Evolutionary conservation across 139 green algal genomes (phyloP), one percentile per base, ranked within the genome.

Genomic region (Picochlorum sp.): DNA sequence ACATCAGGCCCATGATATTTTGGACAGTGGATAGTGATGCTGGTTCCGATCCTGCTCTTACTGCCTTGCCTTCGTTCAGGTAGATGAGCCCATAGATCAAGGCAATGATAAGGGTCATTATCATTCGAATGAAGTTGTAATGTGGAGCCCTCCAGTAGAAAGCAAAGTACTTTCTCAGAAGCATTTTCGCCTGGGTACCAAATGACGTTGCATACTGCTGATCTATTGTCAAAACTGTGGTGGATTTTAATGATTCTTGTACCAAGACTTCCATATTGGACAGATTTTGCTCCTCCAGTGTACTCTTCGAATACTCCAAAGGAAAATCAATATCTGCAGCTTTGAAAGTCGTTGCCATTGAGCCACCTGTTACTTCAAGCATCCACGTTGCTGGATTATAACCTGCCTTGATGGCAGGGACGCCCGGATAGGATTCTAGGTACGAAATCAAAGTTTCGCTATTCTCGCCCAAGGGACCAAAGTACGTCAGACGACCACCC

Each of bases 401-500:
- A 4, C 70, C 69, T 20, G 56, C 21, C 13, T 58, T 56, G 67
- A 83, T 81, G 60, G 76, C 63, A 4, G 66, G 49, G 41, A 84
- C 78, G 21, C 77, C 78, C 24, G 68, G 67, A 30, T 68, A 37
- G 0, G n/a, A 60, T 60, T 76, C 37, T 60, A 89, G 60, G 74
- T 92, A 95, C 6, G 57, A 44, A 5, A 92, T 74, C 28, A 96
- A 79, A 10, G 66, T 6, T 23, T 30, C 28, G 66, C 56, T 77
- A 59, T 88, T 68, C 3, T 41, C 10, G 18, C 89, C 91, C 58
- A 96, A 68, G 2, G 74, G 63, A 0, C 91, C 91, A 73, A 93
- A 93, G 77, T 90, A 97, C 5, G 84, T 88, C 26, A 82, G 60
- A 47, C 75, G 60, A 18, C 71, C 62, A 14, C 63, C 63, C 18